Evolutionary conservation across 1,284 basidiomycete species (phyloP).

Genomic region (Somion occarium): DNA sequence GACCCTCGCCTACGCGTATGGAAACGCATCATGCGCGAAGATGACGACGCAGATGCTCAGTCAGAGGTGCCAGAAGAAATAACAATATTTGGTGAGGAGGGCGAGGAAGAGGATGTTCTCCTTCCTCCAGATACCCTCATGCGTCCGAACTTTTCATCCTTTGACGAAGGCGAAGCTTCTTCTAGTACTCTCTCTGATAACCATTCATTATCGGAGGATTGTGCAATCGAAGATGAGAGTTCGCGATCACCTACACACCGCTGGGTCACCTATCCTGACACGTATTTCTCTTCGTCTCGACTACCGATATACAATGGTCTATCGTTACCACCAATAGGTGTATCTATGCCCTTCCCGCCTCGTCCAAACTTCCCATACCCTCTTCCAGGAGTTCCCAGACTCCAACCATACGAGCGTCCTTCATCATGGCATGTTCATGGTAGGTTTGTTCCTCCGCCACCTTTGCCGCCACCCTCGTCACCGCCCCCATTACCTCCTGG

Average conservation of each 20-base stretch:
- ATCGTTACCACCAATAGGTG: slow-evolving; percentile 30
- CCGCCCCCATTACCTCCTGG: slow-evolving; percentile 16
- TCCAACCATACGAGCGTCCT: slow-evolving; percentile 5
- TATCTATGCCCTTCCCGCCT: slow-evolving; percentile 4
- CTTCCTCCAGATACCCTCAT: slow-evolving; percentile 1
- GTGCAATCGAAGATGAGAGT: background rate
- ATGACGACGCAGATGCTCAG: slow-evolving; percentile 17
- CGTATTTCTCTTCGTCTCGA: slow-evolving; percentile 51
- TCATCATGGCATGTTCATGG: background rate
- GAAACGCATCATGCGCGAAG: slow-evolving; percentile 30
- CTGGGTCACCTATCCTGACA: slow-evolving; percentile 60
- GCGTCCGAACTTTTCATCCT: background rate
- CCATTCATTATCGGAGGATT: background rate
- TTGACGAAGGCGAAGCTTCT: slow-evolving; percentile 15
- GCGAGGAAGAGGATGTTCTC: slow-evolving; percentile 30
- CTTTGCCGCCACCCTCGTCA: slow-evolving; percentile 20
- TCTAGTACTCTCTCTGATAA: slow-evolving; percentile 5
- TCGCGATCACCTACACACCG: slow-evolving; percentile 26
- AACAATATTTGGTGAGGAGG: slow-evolving; percentile 35
- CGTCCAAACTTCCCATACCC: slow-evolving; percentile 19
- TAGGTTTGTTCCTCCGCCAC: background rate
- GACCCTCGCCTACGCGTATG: slow-evolving; percentile 51
- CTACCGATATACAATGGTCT: slow-evolving; percentile 50
- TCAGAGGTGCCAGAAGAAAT: slow-evolving; percentile 25
- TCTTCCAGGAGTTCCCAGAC: slow-evolving; percentile 35